These are phyloP conservation scores for Piloderma croceum DNA, from an alignment of 768 basidiomycete genomes.

Conservation along the genomic window DNA sequence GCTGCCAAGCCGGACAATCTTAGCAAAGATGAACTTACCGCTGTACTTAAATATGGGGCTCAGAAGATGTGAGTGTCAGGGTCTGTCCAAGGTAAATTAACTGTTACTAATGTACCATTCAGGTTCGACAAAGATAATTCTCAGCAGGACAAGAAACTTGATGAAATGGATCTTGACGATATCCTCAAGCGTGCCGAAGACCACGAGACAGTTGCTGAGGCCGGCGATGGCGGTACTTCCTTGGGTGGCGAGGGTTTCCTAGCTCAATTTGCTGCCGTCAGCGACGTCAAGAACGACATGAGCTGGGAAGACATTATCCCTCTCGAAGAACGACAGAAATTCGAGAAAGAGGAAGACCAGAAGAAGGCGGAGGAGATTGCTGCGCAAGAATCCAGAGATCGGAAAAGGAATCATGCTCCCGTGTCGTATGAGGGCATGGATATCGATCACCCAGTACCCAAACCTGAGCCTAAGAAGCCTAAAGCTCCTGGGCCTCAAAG, in stretches of 20 bases:
- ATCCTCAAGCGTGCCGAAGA: constrained; percentile 95
- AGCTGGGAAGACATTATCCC: constrained; percentile 99
- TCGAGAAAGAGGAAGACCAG: constrained; percentile 76
- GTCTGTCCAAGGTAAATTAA: constrained; percentile 5
- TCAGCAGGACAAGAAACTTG: constrained; percentile 90
- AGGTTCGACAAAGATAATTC: constrained; percentile 98
- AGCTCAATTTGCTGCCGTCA: constrained; percentile 90
- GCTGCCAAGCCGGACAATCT: constrained; percentile 72
- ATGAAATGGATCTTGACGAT: constrained; percentile 98
- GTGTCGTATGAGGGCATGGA: constrained; percentile 95
- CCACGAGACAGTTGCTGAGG: constrained; percentile 86
- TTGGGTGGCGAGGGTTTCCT: constrained; percentile 98
- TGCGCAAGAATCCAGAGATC: constrained; percentile 61
- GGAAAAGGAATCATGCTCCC: constrained; percentile 81
- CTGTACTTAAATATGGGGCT: constrained; percentile 97
- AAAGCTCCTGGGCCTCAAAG: constrained; percentile 67
- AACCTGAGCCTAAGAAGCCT: constrained; percentile 67
- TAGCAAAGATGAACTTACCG: constrained; percentile 94
- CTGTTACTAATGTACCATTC: constrained; percentile 13
- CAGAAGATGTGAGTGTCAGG: constrained; percentile 79
- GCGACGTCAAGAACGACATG: constrained; percentile 98
- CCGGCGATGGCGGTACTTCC: constrained; percentile 81
- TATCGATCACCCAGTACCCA: constrained; percentile 62
- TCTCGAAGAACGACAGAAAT: constrained; percentile 78
- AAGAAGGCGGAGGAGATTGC: constrained; percentile 66